Evolutionary conservation across 305 asterid genomes (phyloP).

Genomic region (Fraxinus greggii): DNA sequence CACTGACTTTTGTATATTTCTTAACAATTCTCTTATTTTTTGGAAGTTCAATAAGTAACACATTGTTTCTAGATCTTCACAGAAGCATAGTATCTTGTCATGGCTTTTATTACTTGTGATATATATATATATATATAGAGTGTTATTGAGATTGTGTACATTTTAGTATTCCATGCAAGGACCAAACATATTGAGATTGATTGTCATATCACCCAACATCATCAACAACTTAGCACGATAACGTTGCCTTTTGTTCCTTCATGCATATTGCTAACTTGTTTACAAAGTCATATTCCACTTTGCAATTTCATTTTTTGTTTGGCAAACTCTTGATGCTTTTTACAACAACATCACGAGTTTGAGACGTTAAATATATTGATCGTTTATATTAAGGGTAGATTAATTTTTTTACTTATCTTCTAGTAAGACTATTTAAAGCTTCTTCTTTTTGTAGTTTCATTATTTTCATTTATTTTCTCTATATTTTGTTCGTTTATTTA

Average conservation of each 20-base stretch:
- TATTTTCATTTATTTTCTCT: background rate
- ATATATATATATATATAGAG: too few relatives aligned
- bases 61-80: background rate
- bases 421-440: background rate
- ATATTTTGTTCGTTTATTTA: background rate
- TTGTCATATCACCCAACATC: background rate
- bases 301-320: background rate
- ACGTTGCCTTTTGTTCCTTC: background rate
- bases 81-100: background rate
- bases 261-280: background rate
- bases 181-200: background rate
- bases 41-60: background rate
- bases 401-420: background rate
- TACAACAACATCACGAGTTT: background rate
- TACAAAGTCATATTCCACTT: background rate
- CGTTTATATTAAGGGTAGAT: background rate
- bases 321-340: background rate
- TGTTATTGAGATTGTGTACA: background rate
- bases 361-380: background rate
- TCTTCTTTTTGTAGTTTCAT: background rate
- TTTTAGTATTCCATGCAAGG: background rate
- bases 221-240: background rate
- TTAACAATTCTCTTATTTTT: background rate
- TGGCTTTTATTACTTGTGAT: background rate
- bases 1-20: background rate